phyloP scores from a whole-genome alignment of 768 basidiomycete genomes.

The Termitomyces heimii region DNA sequence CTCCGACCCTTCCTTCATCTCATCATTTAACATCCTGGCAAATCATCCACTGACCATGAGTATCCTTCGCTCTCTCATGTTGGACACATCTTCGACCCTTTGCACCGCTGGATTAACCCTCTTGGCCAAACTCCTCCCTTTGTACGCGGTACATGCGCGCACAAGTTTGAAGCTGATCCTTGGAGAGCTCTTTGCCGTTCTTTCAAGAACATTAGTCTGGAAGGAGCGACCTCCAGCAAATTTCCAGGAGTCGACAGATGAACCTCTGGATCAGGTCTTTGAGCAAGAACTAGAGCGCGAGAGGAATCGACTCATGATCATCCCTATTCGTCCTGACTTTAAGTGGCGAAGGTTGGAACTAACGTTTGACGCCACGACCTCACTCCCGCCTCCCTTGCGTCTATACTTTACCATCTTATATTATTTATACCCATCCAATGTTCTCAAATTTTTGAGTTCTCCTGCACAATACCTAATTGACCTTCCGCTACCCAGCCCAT shows the following conservation, averaged over 20 bases:
- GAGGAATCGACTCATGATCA: conserved; percentile 21
- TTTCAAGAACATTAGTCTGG: conserved; percentile 75
- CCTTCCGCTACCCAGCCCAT: conserved; percentile 48
- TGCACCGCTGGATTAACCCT: conserved; percentile 60
- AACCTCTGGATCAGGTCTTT: conserved; percentile 24
- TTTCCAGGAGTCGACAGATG: conserved; percentile 22
- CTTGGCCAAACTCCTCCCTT: conserved; percentile 68
- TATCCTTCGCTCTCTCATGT: conserved; percentile 58
- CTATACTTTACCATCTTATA: conserved; percentile 77
- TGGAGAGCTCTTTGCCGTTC: conserved; percentile 58
- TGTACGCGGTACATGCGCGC: conserved; percentile 60
- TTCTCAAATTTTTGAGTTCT: conserved; percentile 69
- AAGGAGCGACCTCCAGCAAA: conserved; percentile 40
- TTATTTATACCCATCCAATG: conserved; percentile 88
- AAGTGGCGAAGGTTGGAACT: conserved; percentile 64
- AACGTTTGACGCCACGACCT: conserved; percentile 47
- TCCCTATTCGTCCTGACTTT: conserved; percentile 49
- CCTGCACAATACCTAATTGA: conserved; percentile 61
- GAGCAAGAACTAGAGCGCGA: conserved; percentile 37
- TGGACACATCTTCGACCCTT: conserved; percentile 72
- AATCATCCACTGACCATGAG: conserved; percentile 58
- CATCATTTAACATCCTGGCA: conserved; percentile 45
- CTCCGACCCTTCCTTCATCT: conserved; percentile 46
- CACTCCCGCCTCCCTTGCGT: conserved; percentile 52
- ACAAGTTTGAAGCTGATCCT: conserved; percentile 51